Evolutionary conservation across 768 basidiomycete genomes (phyloP), one percentile per base, ranked within the genome.

Genomic region (Ramaria rubella): DNA sequence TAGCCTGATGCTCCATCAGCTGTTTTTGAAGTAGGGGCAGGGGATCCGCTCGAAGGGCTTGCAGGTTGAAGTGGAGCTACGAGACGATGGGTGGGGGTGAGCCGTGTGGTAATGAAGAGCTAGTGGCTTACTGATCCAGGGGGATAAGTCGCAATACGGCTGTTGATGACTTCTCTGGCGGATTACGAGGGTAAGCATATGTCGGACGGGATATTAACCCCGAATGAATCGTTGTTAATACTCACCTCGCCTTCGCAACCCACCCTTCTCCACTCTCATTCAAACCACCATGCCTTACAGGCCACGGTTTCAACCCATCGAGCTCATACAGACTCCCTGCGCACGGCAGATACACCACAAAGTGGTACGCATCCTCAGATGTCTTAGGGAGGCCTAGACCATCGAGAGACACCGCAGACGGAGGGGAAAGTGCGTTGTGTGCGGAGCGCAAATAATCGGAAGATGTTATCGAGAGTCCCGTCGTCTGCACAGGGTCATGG

Each of bases 341-440:
- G 42, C 84, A 73, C 4, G 95, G 95, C 48, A 95, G 73, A 68
- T 97, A 99, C 11, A 95, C 87, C 40, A 98, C 85, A 65, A 98
- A 99, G 64, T 99, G 95, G 69, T 95, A 99, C 12, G 94, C 94
- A 64, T 98, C 96, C 65, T 85, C 83, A 4, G 72, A 71, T 62
- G 73, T 82, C 62, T 75, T 87, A 26, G 80, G 81, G 21, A 87
- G 74, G 23, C 82, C 85, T 23, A 92, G 77, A 19, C 93, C 91
- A 64, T 93, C 90, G 52, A 95, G 73, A 5, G 90, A 90, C 62
- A 96, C 89, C 0, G 90, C 83, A 57, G 81, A 87, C 14, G 94
- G 92, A 34, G 93, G 90, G 11, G 94, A 92, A 62, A 98, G 85
- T 17, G 90, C 81, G 66, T 99, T 99, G 68, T 99, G 95, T 15